Evolutionary conservation across 1,284 basidiomycete species (phyloP).

Genomic region (Cerioporus squamosus): DNA sequence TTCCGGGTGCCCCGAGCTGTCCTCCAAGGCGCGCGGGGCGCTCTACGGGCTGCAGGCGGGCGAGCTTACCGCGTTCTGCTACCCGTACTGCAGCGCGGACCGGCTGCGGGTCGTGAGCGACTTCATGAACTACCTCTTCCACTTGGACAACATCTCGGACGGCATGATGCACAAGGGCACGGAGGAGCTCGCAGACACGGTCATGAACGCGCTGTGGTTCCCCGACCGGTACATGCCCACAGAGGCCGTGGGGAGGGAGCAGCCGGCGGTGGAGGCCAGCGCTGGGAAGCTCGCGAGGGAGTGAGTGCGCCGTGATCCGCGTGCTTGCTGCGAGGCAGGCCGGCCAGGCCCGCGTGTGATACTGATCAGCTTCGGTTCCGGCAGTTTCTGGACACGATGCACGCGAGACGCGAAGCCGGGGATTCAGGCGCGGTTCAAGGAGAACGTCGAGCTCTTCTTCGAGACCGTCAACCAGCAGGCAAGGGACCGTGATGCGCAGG

Average conservation of each 20-base stretch:
- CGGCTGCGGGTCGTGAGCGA: constrained; percentile 61
- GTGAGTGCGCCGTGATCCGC: constrained; percentile 26
- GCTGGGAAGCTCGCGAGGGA: constrained; percentile 38
- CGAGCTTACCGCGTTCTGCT: constrained; percentile 68
- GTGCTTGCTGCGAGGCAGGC: not conserved
- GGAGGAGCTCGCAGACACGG: constrained; percentile 35
- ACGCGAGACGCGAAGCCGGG: constrained; percentile 36
- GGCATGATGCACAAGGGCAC: constrained; percentile 38
- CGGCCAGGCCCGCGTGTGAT: not conserved
- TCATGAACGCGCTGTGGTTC: constrained; percentile 44
- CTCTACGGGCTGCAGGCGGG: constrained; percentile 66
- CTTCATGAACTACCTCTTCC: constrained; percentile 45
- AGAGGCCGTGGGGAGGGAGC: constrained; percentile 21
- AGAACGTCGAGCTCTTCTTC: constrained; percentile 42
- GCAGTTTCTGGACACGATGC: constrained; percentile 41
- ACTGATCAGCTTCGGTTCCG: not conserved
- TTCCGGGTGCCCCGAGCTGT: constrained; percentile 52
- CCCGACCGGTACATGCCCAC: constrained; percentile 37
- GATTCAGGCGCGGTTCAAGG: constrained; percentile 40
- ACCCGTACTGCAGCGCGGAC: constrained; percentile 53
- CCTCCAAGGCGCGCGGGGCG: constrained; percentile 45
- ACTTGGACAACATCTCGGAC: constrained; percentile 45
- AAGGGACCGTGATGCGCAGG: constrained; percentile 33
- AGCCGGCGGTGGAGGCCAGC: constrained; percentile 22
- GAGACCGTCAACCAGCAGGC: constrained; percentile 42